Evolutionary conservation across 345 rosid genomes (phyloP), one percentile per base, ranked within the genome.

Genomic region (Sonneratia alba): DNA sequence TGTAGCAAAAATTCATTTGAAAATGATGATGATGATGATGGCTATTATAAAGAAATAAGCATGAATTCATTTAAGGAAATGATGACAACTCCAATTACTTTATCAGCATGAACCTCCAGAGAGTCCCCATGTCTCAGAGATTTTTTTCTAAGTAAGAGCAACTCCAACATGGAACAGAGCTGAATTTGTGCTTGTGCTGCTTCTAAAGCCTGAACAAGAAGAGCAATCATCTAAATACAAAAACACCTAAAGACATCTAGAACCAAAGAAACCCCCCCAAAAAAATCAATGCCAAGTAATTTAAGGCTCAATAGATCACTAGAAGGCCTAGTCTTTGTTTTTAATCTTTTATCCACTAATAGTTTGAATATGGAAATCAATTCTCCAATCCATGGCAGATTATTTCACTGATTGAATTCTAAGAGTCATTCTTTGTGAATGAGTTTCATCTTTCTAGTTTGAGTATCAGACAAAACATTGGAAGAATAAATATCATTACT

Each of bases 101-200:
- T 94, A 73, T 85, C 87, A 74, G 76, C 74, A 76, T 90, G 92
- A 72, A 70, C 45, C 79, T 87, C 81, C 62, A 77, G 83, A 81
- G 93, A 77, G 78, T 88, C 91, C 73, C 91, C 93, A 73, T 80
- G 85, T 71, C 78, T 74, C 71, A 85, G 72, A 79, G 85, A 82
- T 85, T 77, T 94, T 81, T 90, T 91, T 88, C 78, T 87, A 55
- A 88, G 73, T 42, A 95, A 83, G 38, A 95, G 86, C 66, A 77
- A 76, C 79, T 91, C 96, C 81, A 91, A 77, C 75, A 80, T 81
- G 45, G 88, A 83, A 59, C 80, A 88, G 18, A 87, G 78, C 77
- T 83, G 86, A 79, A 90, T 81, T 77, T 83, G 86, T 73, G 76
- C 83, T 75, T 77, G 81, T 67, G 83, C 85, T 78, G 87, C 97